Percentiles rank a stretch among this genome's conserved stretches.
Conservation (phyloP, 371 early-diverging fungal species). For the Chytridiales sp. region DNA sequence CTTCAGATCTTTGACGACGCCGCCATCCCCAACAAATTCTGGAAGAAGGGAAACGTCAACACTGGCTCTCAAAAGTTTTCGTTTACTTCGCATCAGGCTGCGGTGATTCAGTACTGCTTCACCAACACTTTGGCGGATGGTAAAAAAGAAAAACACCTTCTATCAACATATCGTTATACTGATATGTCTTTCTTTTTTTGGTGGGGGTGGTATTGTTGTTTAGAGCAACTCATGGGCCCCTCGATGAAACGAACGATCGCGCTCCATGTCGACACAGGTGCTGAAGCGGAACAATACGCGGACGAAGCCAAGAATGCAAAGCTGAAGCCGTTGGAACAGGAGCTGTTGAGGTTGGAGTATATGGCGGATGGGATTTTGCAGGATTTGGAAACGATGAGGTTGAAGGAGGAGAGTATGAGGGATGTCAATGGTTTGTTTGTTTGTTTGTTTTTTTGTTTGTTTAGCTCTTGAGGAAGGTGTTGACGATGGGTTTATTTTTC, state of each 20-base stretch:
- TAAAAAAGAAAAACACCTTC: constrained; percentile 34
- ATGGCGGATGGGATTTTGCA: constrained; percentile 72
- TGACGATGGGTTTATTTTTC: constrained; percentile 8
- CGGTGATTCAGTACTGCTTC: constrained; percentile 84
- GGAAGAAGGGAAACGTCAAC: constrained; percentile 27
- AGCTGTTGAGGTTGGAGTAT: constrained; percentile 76
- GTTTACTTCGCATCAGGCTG: constrained; percentile 75
- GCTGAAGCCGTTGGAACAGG: constrained; percentile 84
- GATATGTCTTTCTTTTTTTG: not conserved
- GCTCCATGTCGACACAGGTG: constrained; percentile 79
- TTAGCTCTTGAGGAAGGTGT: not conserved
- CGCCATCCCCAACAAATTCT: constrained; percentile 20
- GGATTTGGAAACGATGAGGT: constrained; percentile 78
- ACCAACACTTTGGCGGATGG: constrained; percentile 74
- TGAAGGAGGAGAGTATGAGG: constrained; percentile 75
- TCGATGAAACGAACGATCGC: constrained; percentile 64
- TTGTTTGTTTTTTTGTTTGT: not conserved
- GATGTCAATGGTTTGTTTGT: constrained; percentile 78
- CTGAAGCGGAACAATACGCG: constrained; percentile 76
- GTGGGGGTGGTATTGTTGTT: too few relatives aligned
- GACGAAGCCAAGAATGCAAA: constrained; percentile 71
- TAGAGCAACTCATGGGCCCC: too few relatives aligned
- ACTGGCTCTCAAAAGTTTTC: constrained; percentile 47
- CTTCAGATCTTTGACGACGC: constrained; percentile 32
- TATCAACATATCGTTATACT: not conserved